Conservation (phyloP, 805 yeast species). For the Metschnikowia vanudenii region DNA sequence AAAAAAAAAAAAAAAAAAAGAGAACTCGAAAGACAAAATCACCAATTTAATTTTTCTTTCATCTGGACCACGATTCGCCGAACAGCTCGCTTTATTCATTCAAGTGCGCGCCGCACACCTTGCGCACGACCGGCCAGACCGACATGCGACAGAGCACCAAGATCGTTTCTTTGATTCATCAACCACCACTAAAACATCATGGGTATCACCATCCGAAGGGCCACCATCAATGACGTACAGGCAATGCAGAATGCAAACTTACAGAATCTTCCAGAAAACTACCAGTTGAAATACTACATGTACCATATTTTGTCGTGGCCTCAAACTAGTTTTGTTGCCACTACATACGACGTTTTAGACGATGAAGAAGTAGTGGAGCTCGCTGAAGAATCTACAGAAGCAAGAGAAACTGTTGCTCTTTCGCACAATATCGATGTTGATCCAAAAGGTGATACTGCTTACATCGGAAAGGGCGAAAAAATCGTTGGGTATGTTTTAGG, state of each 20-base stretch:
- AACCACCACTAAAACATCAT: slow-evolving; percentile 30
- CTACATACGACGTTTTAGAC: slow-evolving; percentile 55
- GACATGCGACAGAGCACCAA: neutral
- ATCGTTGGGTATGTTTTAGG: slow-evolving; percentile 96
- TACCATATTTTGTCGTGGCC: slow-evolving; percentile 97
- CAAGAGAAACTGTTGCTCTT: neutral
- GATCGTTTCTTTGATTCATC: neutral
- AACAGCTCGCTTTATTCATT: too few relatives aligned
- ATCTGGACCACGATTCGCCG: too few relatives aligned
- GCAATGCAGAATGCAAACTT: slow-evolving; percentile 95
- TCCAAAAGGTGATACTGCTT: slow-evolving; percentile 62
- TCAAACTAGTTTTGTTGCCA: slow-evolving; percentile 93
- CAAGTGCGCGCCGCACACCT: slow-evolving; percentile 1
- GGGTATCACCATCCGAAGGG: slow-evolving; percentile 88
- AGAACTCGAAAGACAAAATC: too few relatives aligned
- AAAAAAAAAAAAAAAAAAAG: too few relatives aligned
- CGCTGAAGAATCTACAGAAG: slow-evolving; percentile 8
- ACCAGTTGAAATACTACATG: slow-evolving; percentile 86
- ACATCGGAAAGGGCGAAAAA: slow-evolving; percentile 66
- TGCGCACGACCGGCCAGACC: slow-evolving; percentile 6
- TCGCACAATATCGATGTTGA: slow-evolving; percentile 27
- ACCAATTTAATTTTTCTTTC: neutral
- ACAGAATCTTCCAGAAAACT: slow-evolving; percentile 92
- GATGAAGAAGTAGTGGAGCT: slow-evolving; percentile 18
- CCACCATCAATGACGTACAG: slow-evolving; percentile 81